Base-by-base conservation (phyloP, 1,284 basidiomycete species). In the Sanghuangporus sanghuang region DNA sequence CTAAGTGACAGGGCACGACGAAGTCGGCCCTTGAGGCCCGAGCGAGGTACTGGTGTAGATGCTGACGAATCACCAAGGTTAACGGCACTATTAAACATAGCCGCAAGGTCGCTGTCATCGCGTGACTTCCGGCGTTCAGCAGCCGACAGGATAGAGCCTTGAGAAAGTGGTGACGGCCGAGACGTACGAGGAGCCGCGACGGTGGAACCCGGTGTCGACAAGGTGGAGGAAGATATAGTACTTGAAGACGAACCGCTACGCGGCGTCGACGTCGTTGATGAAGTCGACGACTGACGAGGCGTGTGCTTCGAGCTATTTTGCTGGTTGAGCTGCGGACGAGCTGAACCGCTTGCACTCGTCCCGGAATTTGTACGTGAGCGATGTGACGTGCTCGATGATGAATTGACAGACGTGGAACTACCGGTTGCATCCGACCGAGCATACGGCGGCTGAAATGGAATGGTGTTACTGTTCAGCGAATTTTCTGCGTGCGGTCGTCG, bases 151-250 rank as follows among this genome's bases (percentile, higher is more conserved):
- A 57, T 64, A 39, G 67, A 40, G 32, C 84, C 86, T 71, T 92
- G 89, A 4, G 87, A 90, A 49, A 92, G 77, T 32, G 90, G 89
- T 6, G 90, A 91, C 5, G 90, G 90, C 62, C 88, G 86, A n/a
- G 73, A 73, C 0, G 82, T 82, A 59, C 85, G 86, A 50, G 83
- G 78, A 46, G 72, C 77, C 23, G 74, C 62, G 16, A 67, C 65
- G 21, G 76, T 70, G 7, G 80, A 73, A 14, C 78, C 70, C 62
- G 76, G 57, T 50, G 75, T 70, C 38, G 79, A 72, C 16, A 71
- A 58, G 32, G 69, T 59, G 18, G 74, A 50, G 38, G 69, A 49
- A 48, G 69, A 64, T 39, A 69, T 49, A 6, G 78, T 68, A 35
- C 73, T 68, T 49, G 75, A 52, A 21, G 79, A 69, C 6, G 78